A percentile compares a stretch with the other conserved stretches of the same genome.
Conservation (phyloP, 306 rosid species). For the barrel medic (Medicago truncatula) region MtrunA17r5.0-ANR NC_053046.1:7444501-7445000, state of each 20-base stretch:
- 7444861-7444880: slow-evolving; percentile 91
- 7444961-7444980: slow-evolving; percentile 66
- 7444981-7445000: slow-evolving; percentile 69
- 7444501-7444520: background rate
- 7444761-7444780: background rate
- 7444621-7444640: slow-evolving; percentile 13
- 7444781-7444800: slow-evolving; percentile 66
- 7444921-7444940: slow-evolving; percentile 91
- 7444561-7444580: background rate
- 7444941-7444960: slow-evolving; percentile 84
- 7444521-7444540: too few species aligned
- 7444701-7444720: too few species aligned
- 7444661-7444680: background rate
- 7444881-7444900: slow-evolving; percentile 83
- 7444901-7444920: slow-evolving; percentile 99
- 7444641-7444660: background rate
- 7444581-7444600: too few species aligned
- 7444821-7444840: slow-evolving; percentile 93
- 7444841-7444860: slow-evolving; percentile 92
- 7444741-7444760: slow-evolving; percentile 2
- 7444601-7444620: background rate
- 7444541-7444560: background rate
- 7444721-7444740: background rate
- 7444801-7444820: slow-evolving; percentile 99
- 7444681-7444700: background rate